Conservation (phyloP, 352 stramenopile genomes). For the Globisporangium carolinianum region DNA sequence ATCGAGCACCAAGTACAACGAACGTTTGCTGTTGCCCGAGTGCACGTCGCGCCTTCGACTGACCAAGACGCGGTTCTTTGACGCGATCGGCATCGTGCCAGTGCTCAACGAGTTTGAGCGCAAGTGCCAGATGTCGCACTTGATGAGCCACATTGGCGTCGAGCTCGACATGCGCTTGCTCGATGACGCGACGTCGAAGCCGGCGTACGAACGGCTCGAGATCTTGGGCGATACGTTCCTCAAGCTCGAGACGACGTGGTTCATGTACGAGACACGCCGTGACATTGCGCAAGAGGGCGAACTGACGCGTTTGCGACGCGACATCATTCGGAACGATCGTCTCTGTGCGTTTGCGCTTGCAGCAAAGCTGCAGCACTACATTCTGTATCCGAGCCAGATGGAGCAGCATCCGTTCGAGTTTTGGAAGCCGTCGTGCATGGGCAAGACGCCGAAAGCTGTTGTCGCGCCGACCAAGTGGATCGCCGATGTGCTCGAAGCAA, state of each 20-base stretch:
- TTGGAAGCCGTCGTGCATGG: constrained; percentile 87
- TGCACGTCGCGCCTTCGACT: constrained; percentile 59
- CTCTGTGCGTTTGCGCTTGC: constrained; percentile 67
- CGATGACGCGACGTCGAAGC: constrained; percentile 79
- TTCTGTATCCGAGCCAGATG: constrained; percentile 68
- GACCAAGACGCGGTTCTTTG: constrained; percentile 66
- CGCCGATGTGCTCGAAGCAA: constrained; percentile 76
- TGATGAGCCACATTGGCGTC: constrained; percentile 74
- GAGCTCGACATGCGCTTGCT: constrained; percentile 71
- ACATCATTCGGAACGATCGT: constrained; percentile 85
- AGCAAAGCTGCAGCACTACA: constrained; percentile 62
- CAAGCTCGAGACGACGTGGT: constrained; percentile 84
- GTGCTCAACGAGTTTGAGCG: constrained; percentile 85
- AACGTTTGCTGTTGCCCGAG: constrained; percentile 65
- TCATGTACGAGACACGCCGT: constrained; percentile 65
- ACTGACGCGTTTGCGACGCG: constrained; percentile 63
- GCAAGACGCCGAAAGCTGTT: constrained; percentile 61
- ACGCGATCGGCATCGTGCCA: constrained; percentile 77
- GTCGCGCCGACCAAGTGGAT: constrained; percentile 81
- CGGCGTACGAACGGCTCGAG: constrained; percentile 75
- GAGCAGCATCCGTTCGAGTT: constrained; percentile 79
- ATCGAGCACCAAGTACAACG: constrained; percentile 63
- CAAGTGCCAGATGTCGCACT: constrained; percentile 83
- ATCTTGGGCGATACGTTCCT: constrained; percentile 81
- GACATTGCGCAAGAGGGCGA: constrained; percentile 70